phyloP scores from a whole-genome alignment of 768 basidiomycete genomes.

The Tulasnella sp. region DNA sequence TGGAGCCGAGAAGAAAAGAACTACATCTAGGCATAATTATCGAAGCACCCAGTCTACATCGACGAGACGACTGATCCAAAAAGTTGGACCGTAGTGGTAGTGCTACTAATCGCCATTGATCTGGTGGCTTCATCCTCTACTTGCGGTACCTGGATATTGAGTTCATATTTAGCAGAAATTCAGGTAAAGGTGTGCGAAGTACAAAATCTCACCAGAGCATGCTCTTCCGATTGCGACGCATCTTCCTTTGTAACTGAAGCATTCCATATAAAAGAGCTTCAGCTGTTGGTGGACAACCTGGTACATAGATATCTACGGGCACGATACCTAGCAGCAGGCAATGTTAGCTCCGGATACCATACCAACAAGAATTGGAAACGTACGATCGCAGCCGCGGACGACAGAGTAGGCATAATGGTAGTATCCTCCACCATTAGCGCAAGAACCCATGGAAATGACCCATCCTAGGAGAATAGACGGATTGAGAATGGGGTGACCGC shows the following conservation, averaged over 20 bases:
- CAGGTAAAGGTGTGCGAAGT: not conserved
- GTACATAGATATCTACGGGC: slow-evolving; percentile 97
- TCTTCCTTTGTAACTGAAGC: slow-evolving; percentile 95
- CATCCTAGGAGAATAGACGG: slow-evolving; percentile 45
- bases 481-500: not conserved
- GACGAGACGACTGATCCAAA: not conserved
- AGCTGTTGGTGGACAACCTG: slow-evolving; percentile 91
- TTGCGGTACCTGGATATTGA: slow-evolving; percentile 20
- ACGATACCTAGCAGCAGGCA: slow-evolving; percentile 62
- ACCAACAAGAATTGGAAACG: slow-evolving; percentile 29
- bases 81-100: not conserved
- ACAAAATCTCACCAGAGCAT: slow-evolving; percentile 61
- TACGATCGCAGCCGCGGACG: slow-evolving; percentile 94
- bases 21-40: not conserved
- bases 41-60: not conserved
- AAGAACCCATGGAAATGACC: slow-evolving; percentile 99
- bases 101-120: not conserved
- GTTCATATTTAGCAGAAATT: not conserved
- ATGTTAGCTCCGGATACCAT: not conserved
- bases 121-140: not conserved
- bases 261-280: slow-evolving; percentile 95
- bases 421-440: slow-evolving; percentile 96
- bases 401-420: slow-evolving; percentile 99
- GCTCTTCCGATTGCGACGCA: slow-evolving; percentile 78
- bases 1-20: not conserved